Percentiles rank a stretch among this genome's conserved stretches.
Evolutionary conservation across 2,329 filamentous ascomycete species (phyloP).

Genomic region (Dactylellina haptotyla): DNA sequence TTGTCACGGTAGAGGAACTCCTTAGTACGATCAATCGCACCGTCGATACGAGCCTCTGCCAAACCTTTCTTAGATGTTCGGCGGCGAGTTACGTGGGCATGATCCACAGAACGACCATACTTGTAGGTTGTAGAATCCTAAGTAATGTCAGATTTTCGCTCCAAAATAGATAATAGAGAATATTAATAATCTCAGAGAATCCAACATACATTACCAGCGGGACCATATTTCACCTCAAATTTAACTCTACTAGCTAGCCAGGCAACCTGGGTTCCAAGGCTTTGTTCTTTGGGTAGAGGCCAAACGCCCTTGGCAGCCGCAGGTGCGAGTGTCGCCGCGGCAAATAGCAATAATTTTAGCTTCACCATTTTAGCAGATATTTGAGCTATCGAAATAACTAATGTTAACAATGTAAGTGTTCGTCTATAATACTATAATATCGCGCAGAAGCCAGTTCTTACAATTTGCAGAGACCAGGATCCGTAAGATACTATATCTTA

Average conservation of each 20-base stretch:
- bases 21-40: constrained; percentile 66
- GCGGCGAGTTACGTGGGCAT: constrained; percentile 64
- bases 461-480: no score
- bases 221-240: constrained; percentile 26
- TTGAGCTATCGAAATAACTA: not conserved
- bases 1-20: constrained; percentile 73
- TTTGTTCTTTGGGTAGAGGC: constrained; percentile 49
- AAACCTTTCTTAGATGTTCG: constrained; percentile 69
- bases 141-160: constrained; percentile 53
- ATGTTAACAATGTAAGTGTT: not conserved
- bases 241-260: constrained; percentile 37
- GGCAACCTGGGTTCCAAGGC: constrained; percentile 28
- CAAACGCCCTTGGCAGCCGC: constrained; percentile 26
- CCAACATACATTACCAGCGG: constrained; percentile 42
- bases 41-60: constrained; percentile 58
- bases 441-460: no score
- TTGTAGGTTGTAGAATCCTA: constrained; percentile 66
- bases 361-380: constrained; percentile 23
- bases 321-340: constrained; percentile 4
- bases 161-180: constrained; percentile 60
- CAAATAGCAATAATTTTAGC: constrained; percentile 14
- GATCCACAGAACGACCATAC: constrained; percentile 62
- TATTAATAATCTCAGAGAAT: constrained; percentile 43
- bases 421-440: no score
- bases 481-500: no score